These are phyloP conservation scores for Rhizopus microsporus DNA, from an alignment of 371 early-diverging fungal species.

Conservation along the genomic window DNA sequence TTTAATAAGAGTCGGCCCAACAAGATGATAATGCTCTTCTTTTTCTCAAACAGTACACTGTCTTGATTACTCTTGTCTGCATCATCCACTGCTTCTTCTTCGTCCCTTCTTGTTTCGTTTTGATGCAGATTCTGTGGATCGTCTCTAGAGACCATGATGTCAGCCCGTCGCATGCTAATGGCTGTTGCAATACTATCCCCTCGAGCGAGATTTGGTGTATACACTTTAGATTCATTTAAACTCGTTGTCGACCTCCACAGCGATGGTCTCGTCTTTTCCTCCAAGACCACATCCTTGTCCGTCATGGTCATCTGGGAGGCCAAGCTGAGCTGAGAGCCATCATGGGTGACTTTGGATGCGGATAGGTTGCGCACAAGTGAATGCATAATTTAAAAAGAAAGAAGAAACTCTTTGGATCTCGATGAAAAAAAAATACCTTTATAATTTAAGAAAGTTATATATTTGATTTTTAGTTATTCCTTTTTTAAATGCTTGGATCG, in stretches of 20 bases:
- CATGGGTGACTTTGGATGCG: constrained; percentile 2
- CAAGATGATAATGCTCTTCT: constrained; percentile 34
- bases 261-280: constrained; percentile 6
- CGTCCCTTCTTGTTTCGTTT: constrained; percentile 5
- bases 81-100: constrained; percentile 1
- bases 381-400: neutral
- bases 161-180: constrained; percentile 27
- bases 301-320: constrained; percentile 37
- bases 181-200: constrained; percentile 29
- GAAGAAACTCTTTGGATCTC: neutral
- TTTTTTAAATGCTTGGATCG: neutral
- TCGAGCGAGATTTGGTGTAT: constrained; percentile 9
- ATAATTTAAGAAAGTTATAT: no score
- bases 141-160: constrained; percentile 30
- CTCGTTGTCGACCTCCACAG: constrained; percentile 14
- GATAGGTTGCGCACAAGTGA: neutral
- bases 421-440: no score
- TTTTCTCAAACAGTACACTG: constrained; percentile 23
- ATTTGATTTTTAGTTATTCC: no score
- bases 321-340: constrained; percentile 23
- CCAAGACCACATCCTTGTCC: constrained; percentile 12
- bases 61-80: constrained; percentile 7
- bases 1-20: constrained; percentile 39
- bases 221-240: neutral
- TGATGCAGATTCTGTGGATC: constrained; percentile 29